These are phyloP conservation scores for Saccharomycopsis olivae DNA, from an alignment of 805 yeast genomes.

Conservation along the genomic window DNA sequence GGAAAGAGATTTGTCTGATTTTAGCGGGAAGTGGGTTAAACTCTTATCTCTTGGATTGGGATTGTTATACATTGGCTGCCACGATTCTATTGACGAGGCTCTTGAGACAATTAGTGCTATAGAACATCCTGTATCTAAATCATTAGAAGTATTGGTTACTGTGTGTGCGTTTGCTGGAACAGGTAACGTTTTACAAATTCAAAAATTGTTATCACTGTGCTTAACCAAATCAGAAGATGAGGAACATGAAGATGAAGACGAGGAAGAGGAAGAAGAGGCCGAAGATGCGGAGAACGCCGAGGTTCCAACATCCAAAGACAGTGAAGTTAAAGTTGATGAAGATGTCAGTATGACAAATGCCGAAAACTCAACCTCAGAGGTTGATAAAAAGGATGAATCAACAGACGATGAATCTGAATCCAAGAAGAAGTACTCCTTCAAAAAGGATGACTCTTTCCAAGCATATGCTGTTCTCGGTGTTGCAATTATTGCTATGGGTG, in stretches of 20 bases:
- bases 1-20: slow-evolving; percentile 71
- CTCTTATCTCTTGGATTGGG: slow-evolving; percentile 91
- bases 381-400: slow-evolving; percentile 20
- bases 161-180: slow-evolving; percentile 96
- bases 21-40: slow-evolving; percentile 77
- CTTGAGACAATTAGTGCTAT: slow-evolving; percentile 89
- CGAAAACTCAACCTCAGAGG: slow-evolving; percentile 18
- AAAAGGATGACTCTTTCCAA: slow-evolving; percentile 51
- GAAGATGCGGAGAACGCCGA: slow-evolving; percentile 22
- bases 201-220: slow-evolving; percentile 57
- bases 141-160: slow-evolving; percentile 80
- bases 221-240: slow-evolving; percentile 26
- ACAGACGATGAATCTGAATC: slow-evolving; percentile 9
- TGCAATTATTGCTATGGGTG: slow-evolving; percentile 94
- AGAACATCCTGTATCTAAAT: slow-evolving; percentile 86
- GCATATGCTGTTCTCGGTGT: slow-evolving; percentile 92
- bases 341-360: slow-evolving; percentile 2
- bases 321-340: slow-evolving; percentile 23
- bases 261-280: slow-evolving; percentile 25
- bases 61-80: slow-evolving; percentile 82
- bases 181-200: slow-evolving; percentile 92
- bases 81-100: slow-evolving; percentile 89
- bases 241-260: slow-evolving; percentile 32
- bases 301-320: slow-evolving; percentile 27
- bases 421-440: slow-evolving; percentile 16